A percentile compares a stretch with the other conserved stretches of the same genome.
Conservation (phyloP, 257 asterid genomes). For the Sherardia arvensis region DNA sequence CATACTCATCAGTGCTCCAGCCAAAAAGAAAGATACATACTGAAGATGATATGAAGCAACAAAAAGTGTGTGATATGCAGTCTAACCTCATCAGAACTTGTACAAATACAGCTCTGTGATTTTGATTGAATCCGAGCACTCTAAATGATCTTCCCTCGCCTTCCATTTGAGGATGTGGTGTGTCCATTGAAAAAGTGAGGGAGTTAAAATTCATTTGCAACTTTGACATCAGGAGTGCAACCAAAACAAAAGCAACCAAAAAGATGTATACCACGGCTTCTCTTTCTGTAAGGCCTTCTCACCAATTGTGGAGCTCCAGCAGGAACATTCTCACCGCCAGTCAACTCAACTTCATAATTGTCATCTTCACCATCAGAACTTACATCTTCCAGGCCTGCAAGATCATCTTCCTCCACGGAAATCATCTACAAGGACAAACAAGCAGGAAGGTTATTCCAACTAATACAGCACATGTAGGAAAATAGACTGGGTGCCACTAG, state of each 20-base stretch:
- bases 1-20: neutral
- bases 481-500: neutral
- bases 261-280: constrained; percentile 57
- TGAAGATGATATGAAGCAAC: neutral
- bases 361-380: constrained; percentile 96
- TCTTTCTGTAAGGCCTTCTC: constrained; percentile 55
- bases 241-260: constrained; percentile 6
- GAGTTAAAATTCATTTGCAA: too few species aligned
- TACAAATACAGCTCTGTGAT: constrained; percentile 77
- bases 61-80: neutral
- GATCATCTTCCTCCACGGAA: constrained; percentile 91
- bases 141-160: constrained; percentile 91
- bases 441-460: neutral
- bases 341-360: constrained; percentile 82
- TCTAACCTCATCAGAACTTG: constrained; percentile 81
- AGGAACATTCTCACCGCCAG: constrained; percentile 73
- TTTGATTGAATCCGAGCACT: constrained; percentile 83
- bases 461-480: neutral
- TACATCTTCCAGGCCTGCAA: constrained; percentile 92
- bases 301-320: constrained; percentile 51
- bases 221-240: too few species aligned
- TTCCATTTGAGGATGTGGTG: constrained; percentile 84
- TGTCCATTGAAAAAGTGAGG: constrained; percentile 34
- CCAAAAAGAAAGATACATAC: neutral
- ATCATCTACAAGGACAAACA: constrained; percentile 57